Conservation (phyloP, 2,329 filamentous ascomycete genomes). For the Parascedosporium putredinis region DNA sequence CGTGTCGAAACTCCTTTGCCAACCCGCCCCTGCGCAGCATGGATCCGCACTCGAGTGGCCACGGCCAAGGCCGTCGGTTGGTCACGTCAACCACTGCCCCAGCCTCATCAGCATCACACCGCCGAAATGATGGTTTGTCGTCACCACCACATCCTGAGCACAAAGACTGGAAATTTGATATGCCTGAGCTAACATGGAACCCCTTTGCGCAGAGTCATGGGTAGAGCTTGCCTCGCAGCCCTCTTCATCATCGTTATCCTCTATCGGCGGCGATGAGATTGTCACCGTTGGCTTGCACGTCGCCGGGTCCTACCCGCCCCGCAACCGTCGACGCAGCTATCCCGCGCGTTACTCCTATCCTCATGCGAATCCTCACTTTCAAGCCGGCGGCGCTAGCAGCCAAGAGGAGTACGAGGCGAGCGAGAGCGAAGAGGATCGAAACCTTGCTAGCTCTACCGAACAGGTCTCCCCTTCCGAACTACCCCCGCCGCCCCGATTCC, state of each 20-base stretch:
- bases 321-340: conserved; percentile 46
- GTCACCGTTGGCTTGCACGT: conserved; percentile 80
- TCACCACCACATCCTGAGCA: neutral
- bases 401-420: conserved; percentile 94
- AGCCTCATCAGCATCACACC: neutral
- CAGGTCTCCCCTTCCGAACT: conserved; percentile 26
- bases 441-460: conserved; percentile 50
- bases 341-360: conserved; percentile 7
- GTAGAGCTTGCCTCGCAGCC: conserved; percentile 87
- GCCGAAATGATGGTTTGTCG: conserved; percentile 1
- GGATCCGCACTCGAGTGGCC: neutral
- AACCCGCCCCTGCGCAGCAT: too few relatives aligned
- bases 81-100: conserved; percentile 1
- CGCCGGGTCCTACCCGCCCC: conserved; percentile 39
- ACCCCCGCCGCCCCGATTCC: conserved; percentile 17
- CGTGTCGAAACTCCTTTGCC: too few relatives aligned
- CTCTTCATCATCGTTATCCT: conserved; percentile 87
- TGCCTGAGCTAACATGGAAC: neutral
- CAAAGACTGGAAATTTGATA: neutral
- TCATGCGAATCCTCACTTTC: conserved; percentile 26
- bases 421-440: conserved; percentile 74
- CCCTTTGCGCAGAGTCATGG: conserved; percentile 68
- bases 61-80: conserved; percentile 1
- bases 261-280: conserved; percentile 71
- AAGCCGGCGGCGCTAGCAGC: conserved; percentile 52